Base-by-base conservation (phyloP, 2,329 filamentous ascomycete genomes). In the Fusarium equiseti region DNA sequence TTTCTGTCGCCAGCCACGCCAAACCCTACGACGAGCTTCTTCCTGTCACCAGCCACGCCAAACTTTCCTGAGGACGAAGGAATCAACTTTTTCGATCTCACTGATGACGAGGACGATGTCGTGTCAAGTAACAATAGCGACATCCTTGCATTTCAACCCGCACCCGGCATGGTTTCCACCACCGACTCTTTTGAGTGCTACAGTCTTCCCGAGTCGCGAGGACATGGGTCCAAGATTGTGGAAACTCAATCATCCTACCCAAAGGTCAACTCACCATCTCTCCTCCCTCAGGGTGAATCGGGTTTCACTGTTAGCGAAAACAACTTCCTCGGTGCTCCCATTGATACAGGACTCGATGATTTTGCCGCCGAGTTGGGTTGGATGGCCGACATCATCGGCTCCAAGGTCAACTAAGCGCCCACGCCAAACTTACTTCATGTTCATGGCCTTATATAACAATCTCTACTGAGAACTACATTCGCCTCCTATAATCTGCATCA, bases 361-460 rank as follows among this genome's bases (percentile, higher is more conserved):
- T 81, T 84, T 66, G 79, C 76, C 44, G 79, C 69, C 53, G 86
- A 88, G 74, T 78, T 88, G 65, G 81, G 83, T 57, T 88, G 86
- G 85, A 85, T 88, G 76, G 83, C 83, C 13, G 81, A 83, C 32
- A 78, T 82, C 26, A 86, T 88, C 66, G 79, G 79, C 53, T 78
- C 73, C 29, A 80, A 79, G 68, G 52, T 56, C 16, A 45, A 66
- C 49, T 78, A 59, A 45, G 22, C 15, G 16, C 11, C 12, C 42
- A 29, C 18, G 27, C 42, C 26, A 50, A n/a, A 43, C 20, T 53
- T 42, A 35, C 50, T 52, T 51, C 20, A 31, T 22, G 45, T 59
- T 59, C 48, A 44, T 70, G 59, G 63, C 40, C 44, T 44, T 57
- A 57, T 53, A 70, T 60, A 70, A 49, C 48, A 63, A 50, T 13